Evolutionary conservation across 306 rosid genomes (phyloP).

Genomic region (Prunus persica): Prunus_persica_NCBIv2 NC_034014.1:25137001-25137500

Average conservation of each 20-base stretch:
- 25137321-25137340: constrained; percentile 40
- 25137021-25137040: constrained; percentile 25
- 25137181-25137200: constrained; percentile 23
- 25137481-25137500: background rate
- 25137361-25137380: background rate
- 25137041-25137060: background rate
- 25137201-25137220: constrained; percentile 7
- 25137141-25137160: background rate
- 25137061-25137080: background rate
- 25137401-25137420: background rate
- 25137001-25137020: constrained; percentile 57
- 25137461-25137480: background rate
- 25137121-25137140: background rate
- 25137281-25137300: constrained; percentile 21
- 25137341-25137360: background rate
- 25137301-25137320: constrained; percentile 19
- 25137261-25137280: constrained; percentile 25
- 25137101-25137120: background rate
- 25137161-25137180: constrained; percentile 13
- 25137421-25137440: background rate
- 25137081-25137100: constrained; percentile 1
- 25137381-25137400: too few species aligned
- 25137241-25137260: background rate
- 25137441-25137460: background rate
- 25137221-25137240: too few species aligned